Percentiles rank a stretch among this genome's conserved stretches.
phyloP scores from a whole-genome alignment of 176 grass and related monocot genomes.

The Avena atlantica region DNA sequence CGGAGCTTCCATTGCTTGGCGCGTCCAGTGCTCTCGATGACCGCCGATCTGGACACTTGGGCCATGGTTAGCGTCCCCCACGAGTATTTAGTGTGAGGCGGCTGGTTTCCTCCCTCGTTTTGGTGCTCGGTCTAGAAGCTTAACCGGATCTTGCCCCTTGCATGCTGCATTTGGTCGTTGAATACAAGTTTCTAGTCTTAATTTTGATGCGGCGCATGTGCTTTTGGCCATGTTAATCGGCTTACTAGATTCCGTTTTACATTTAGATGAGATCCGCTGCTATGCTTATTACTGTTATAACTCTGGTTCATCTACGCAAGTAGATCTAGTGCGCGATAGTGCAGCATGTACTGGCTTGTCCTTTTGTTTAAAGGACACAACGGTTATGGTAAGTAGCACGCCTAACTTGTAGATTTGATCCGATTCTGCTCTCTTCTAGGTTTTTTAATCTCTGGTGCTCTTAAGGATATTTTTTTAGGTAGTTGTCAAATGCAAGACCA shows the following conservation, averaged over 20 bases:
- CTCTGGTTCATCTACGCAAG: background rate
- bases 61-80: no score
- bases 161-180: background rate
- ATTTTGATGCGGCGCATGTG: background rate
- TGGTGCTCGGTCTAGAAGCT: background rate
- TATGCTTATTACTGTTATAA: background rate
- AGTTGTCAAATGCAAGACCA: background rate
- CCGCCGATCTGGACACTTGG: no score
- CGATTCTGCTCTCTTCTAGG: background rate
- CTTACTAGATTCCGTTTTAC: fast-evolving
- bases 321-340: background rate
- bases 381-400: background rate
- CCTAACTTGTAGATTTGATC: background rate
- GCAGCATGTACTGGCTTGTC: background rate
- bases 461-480: background rate
- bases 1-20: no score
- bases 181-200: background rate
- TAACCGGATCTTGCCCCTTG: background rate
- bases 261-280: background rate
- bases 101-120: background rate
- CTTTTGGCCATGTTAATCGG: background rate
- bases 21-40: no score
- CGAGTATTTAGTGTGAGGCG: background rate
- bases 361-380: background rate
- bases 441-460: background rate